phyloP scores from a whole-genome alignment of 768 basidiomycete species.

The Pisolithus microcarpus region DNA sequence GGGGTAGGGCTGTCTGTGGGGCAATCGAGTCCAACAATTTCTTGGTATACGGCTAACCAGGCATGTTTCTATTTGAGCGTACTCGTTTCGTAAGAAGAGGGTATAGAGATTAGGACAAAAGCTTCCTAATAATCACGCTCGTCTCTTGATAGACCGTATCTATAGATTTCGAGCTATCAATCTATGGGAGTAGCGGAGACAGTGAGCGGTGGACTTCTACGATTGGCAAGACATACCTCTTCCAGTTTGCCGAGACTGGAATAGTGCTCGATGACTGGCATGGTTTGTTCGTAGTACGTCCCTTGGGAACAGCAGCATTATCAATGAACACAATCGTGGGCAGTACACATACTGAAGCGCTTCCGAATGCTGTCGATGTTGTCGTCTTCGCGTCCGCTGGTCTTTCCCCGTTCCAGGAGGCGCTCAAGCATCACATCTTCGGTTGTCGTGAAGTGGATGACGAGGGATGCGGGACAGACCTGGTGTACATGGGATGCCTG shows the following conservation, averaged over 20 bases:
- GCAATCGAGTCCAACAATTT: slow-evolving; percentile 35
- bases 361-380: slow-evolving; percentile 91
- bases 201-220: background rate
- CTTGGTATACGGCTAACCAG: slow-evolving; percentile 39
- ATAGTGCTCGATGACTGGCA: slow-evolving; percentile 92
- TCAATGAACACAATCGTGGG: background rate
- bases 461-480: slow-evolving; percentile 76
- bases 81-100: slow-evolving; percentile 1
- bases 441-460: slow-evolving; percentile 82
- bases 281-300: slow-evolving; percentile 80
- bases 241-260: slow-evolving; percentile 59
- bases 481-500: slow-evolving; percentile 19
- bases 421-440: slow-evolving; percentile 84
- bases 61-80: background rate
- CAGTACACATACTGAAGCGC: slow-evolving; percentile 68
- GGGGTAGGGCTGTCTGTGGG: slow-evolving; percentile 51
- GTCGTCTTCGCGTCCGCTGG: slow-evolving; percentile 93
- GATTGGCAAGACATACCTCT: slow-evolving; percentile 41
- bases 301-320: slow-evolving; percentile 30
- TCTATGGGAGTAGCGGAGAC: slow-evolving; percentile 31
- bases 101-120: slow-evolving; percentile 29
- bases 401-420: slow-evolving; percentile 84
- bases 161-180: slow-evolving; percentile 60
- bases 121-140: slow-evolving; percentile 42
- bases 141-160: slow-evolving; percentile 67